A percentile compares a stretch with the other conserved stretches of the same genome.
Evolutionary conservation across 148 eudicot species (phyloP).

Genomic region (Spergularia marina): DNA sequence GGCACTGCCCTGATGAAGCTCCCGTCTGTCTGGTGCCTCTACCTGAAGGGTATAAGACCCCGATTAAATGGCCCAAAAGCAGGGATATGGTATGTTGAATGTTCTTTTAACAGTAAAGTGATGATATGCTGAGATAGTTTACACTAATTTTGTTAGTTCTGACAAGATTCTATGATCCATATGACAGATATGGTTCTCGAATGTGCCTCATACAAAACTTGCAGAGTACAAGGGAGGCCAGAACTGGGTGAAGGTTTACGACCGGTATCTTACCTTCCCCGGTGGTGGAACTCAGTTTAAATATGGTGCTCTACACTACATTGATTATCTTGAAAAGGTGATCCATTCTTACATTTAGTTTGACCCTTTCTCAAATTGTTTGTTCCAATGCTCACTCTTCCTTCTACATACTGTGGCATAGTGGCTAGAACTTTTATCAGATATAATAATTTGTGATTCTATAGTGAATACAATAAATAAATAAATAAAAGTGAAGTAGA

Average conservation of each 20-base stretch:
- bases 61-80: slow-evolving; percentile 61
- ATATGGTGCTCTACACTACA: slow-evolving; percentile 54
- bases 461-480: not conserved
- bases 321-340: slow-evolving; percentile 55
- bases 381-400: not conserved
- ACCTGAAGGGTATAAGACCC: slow-evolving; percentile 52
- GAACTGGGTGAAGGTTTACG: slow-evolving; percentile 61
- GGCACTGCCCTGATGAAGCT: slow-evolving; percentile 56
- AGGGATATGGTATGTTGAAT: slow-evolving; percentile 46
- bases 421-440: not conserved
- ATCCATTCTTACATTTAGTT: not conserved
- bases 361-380: not conserved
- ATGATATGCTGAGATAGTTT: not conserved
- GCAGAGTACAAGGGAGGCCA: slow-evolving; percentile 61
- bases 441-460: not conserved
- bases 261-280: slow-evolving; percentile 55
- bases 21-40: slow-evolving; percentile 57
- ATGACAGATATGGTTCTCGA: slow-evolving; percentile 54
- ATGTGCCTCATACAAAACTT: slow-evolving; percentile 59
- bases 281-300: slow-evolving; percentile 68
- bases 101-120: not conserved
- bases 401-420: not conserved
- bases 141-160: not conserved
- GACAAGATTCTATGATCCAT: not conserved
- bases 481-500: no score